phyloP scores from a whole-genome alignment of 805 yeast genomes.

The Candida berthetii region DNA sequence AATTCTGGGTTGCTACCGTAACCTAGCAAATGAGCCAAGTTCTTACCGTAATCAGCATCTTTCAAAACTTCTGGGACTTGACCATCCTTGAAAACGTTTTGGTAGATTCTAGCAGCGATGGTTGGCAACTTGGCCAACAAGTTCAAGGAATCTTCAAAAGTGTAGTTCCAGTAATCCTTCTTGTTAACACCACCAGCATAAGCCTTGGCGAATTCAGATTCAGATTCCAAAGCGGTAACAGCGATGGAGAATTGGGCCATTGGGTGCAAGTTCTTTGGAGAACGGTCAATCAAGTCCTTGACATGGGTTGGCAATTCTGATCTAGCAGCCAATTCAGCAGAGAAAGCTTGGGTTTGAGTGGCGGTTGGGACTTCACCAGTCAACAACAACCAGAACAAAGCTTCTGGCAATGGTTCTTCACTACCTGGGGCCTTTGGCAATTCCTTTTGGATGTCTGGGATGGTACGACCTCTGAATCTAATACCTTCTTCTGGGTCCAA shows the following conservation, averaged over 20 bases:
- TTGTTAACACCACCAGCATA: slow-evolving; percentile 79
- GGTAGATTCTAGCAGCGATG: slow-evolving; percentile 79
- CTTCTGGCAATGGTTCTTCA: slow-evolving; percentile 71
- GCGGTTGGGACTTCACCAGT: slow-evolving; percentile 81
- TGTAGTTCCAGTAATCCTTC: slow-evolving; percentile 79
- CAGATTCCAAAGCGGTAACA: slow-evolving; percentile 73
- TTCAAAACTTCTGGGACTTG: slow-evolving; percentile 46
- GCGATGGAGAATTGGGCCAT: slow-evolving; percentile 90
- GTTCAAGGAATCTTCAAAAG: slow-evolving; percentile 76
- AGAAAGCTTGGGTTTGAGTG: slow-evolving; percentile 62
- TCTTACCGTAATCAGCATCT: slow-evolving; percentile 59
- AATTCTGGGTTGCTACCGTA: slow-evolving; percentile 60
- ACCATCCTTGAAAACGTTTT: slow-evolving; percentile 81
- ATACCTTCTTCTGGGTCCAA: slow-evolving; percentile 83
- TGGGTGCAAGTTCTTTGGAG: slow-evolving; percentile 76
- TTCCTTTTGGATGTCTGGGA: slow-evolving; percentile 69
- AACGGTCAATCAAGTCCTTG: slow-evolving; percentile 60
- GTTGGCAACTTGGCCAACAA: slow-evolving; percentile 76
- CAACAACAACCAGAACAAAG: slow-evolving; percentile 73
- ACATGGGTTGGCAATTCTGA: slow-evolving; percentile 76
- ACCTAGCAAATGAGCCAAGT: slow-evolving; percentile 53
- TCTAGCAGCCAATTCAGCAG: slow-evolving; percentile 76
- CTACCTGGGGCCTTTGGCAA: slow-evolving; percentile 69
- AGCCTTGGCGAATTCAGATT: slow-evolving; percentile 80
- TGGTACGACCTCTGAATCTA: slow-evolving; percentile 79